Evolutionary conservation across 1,284 basidiomycete species (phyloP), one percentile per base, ranked within the genome.

Genomic region (Cryptococcus amylolentus): DNA sequence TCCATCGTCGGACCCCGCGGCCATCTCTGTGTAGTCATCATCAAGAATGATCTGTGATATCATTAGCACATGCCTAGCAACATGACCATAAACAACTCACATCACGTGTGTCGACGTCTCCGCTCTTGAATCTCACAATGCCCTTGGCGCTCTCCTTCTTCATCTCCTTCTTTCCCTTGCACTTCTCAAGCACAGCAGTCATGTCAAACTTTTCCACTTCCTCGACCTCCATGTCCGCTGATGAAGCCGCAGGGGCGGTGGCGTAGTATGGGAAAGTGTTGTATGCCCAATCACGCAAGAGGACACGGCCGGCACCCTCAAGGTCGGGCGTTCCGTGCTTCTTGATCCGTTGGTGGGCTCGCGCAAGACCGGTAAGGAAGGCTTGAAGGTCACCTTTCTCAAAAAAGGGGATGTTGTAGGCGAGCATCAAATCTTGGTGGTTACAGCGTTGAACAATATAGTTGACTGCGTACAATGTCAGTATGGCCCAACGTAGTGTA

Each of bases 261-360:
- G 88, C 87, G 78, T 88, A 95, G 69, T 89, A 87, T 14, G 85
- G 83, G 68, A 98, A 84, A 62, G 84, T 86, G 51, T 88, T 89
- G 5, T 81, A 82, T 60, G 84, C 87, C 94, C 94, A 98, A 78
- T 98, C 94, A 27, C 89, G 86, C 44, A 98, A 81, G 42, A 98
- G 81, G 52, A 88, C 82, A 26, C 90, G 86, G 9, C 90, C 88
- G 2, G 93, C 89, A 23, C 85, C 86, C 12, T 85, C 82, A 55
- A 91, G 77, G 75, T 98, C 93, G 45, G 85, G 82, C 51, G 89
- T 91, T 64, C 84, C 86, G 84, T 89, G 74, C 69, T 89, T 93
- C 77, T 87, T 89, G n/a, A 93, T 79, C 37, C 91, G 81, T 51
- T 87, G 86, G 56, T 86, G 83, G 13, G 87, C 82, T 42, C 93